Evolutionary conservation across 805 yeast genomes (phyloP).

Genomic region (Zygosaccharomyces bisporus): DNA sequence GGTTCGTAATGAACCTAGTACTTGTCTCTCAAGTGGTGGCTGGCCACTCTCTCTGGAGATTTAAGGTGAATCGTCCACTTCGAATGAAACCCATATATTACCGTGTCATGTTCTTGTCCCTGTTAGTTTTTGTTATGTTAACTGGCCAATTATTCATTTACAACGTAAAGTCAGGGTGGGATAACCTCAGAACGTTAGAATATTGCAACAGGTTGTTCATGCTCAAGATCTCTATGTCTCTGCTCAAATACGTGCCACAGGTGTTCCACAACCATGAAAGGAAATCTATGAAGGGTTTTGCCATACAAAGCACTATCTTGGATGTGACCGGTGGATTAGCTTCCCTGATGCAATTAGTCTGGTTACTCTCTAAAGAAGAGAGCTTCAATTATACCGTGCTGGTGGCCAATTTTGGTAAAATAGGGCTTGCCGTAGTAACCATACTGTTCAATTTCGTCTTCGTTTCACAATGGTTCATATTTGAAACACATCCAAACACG

Average conservation of each 20-base stretch:
- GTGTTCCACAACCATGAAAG: slow-evolving; percentile 73
- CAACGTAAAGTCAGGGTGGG: slow-evolving; percentile 20
- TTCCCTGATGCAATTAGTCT: slow-evolving; percentile 28
- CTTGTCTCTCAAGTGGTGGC: slow-evolving; percentile 40
- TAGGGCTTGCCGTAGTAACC: slow-evolving; percentile 40
- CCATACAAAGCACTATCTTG: slow-evolving; percentile 50
- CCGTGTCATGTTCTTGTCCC: slow-evolving; percentile 18
- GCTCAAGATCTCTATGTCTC: slow-evolving; percentile 46
- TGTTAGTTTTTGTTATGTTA: slow-evolving; percentile 16
- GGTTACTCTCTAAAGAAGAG: slow-evolving; percentile 21
- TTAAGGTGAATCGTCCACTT: slow-evolving; percentile 24
- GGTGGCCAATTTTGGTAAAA: slow-evolving; percentile 39
- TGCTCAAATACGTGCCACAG: slow-evolving; percentile 70
- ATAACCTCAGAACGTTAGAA: slow-evolving; percentile 21
- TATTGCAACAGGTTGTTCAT: slow-evolving; percentile 28
- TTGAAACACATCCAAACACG: slow-evolving; percentile 11
- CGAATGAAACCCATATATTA: slow-evolving; percentile 28
- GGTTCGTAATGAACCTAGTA: slow-evolving; percentile 40
- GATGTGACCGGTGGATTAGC: slow-evolving; percentile 40
- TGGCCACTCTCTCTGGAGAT: slow-evolving; percentile 38
- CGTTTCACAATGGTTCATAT: slow-evolving; percentile 38
- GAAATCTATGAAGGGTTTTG: slow-evolving; percentile 79
- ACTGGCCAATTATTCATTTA: slow-evolving; percentile 17
- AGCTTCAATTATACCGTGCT: slow-evolving; percentile 26
- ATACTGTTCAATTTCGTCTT: slow-evolving; percentile 38